phyloP scores from a whole-genome alignment of 352 stramenopile genomes.

The Phytophthora cactorum region DNA sequence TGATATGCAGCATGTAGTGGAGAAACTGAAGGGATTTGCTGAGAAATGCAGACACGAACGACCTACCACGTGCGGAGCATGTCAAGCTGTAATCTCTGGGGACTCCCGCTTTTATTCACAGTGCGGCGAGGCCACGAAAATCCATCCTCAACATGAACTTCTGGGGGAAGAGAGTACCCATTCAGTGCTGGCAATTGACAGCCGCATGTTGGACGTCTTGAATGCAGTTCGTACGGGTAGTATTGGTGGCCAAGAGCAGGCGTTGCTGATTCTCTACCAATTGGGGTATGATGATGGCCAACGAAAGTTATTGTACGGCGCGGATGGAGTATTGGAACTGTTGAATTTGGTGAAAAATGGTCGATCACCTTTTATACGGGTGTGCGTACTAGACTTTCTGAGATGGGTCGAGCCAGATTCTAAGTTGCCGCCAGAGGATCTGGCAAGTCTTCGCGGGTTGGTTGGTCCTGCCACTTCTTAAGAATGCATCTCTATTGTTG shows the following conservation, averaged over 20 bases:
- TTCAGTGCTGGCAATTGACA: not conserved
- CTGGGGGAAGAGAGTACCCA: not conserved
- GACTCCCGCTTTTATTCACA: not conserved
- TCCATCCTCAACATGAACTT: not conserved
- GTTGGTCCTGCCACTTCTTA: not conserved
- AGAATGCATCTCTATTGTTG: not conserved
- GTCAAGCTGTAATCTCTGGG: no score
- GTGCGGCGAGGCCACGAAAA: not conserved
- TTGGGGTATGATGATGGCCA: not conserved
- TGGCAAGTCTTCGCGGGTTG: not conserved
- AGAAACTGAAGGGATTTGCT: not conserved
- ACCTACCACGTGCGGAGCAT: not conserved
- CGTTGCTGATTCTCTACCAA: not conserved
- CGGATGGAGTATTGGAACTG: not conserved
- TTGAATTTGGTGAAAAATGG: slow-evolving; percentile 2
- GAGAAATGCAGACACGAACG: not conserved
- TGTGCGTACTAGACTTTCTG: not conserved
- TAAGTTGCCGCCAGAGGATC: not conserved
- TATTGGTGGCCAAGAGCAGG: not conserved
- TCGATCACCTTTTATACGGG: not conserved
- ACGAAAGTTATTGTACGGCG: not conserved
- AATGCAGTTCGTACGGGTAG: not conserved
- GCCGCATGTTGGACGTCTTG: not conserved
- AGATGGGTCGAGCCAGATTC: not conserved
- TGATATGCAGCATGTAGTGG: not conserved